These are phyloP conservation scores for Gossypium rotundifolium DNA, from an alignment of 345 rosid species.

Conservation along the genomic window DNA sequence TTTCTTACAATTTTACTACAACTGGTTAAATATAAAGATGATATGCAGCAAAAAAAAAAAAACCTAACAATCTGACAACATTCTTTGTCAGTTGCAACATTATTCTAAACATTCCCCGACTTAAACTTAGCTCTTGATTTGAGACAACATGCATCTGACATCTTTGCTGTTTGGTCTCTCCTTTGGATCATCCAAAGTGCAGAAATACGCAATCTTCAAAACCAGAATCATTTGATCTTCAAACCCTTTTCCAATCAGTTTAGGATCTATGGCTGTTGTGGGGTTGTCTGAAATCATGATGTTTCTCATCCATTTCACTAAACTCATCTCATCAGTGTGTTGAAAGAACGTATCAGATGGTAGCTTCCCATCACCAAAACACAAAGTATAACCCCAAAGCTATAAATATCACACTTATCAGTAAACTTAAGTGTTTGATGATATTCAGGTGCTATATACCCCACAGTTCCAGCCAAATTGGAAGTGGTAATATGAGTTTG, in stretches of 20 bases:
- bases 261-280: slow-evolving; percentile 52
- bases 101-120: not conserved
- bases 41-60: not conserved
- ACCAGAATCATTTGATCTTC: slow-evolving; percentile 81
- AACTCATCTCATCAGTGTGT: slow-evolving; percentile 58
- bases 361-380: slow-evolving; percentile 67
- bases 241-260: slow-evolving; percentile 46
- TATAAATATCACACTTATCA: slow-evolving; percentile 80
- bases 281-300: slow-evolving; percentile 64
- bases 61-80: not conserved
- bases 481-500: slow-evolving; percentile 58
- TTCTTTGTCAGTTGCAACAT: not conserved
- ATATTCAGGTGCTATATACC: slow-evolving; percentile 93
- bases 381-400: slow-evolving; percentile 78
- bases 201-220: slow-evolving; percentile 82
- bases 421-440: slow-evolving; percentile 85
- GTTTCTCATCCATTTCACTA: slow-evolving; percentile 79
- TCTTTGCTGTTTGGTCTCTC: slow-evolving; percentile 87
- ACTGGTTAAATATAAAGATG: not conserved
- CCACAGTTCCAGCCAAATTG: slow-evolving; percentile 75
- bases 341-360: slow-evolving; percentile 90
- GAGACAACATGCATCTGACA: slow-evolving; percentile 71
- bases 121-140: slow-evolving; percentile 33
- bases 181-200: slow-evolving; percentile 72
- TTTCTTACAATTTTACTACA: not conserved